Conservation (phyloP, 441 rosid species). For the Jatropha podagrica region DNA sequence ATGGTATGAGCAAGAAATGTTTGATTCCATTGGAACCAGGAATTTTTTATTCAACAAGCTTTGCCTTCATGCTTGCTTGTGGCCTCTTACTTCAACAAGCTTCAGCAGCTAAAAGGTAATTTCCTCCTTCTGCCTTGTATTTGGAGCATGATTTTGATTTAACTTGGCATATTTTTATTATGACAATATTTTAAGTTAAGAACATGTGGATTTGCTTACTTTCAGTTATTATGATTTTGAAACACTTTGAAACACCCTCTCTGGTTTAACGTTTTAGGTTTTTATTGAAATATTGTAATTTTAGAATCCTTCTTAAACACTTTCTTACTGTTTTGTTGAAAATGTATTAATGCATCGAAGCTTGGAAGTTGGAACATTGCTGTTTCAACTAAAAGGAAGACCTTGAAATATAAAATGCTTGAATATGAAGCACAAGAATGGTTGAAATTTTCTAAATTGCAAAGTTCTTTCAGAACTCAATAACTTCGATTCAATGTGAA, state of each 20-base stretch:
- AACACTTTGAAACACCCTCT: not conserved
- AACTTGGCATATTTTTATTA: not conserved
- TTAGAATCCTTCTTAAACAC: not conserved
- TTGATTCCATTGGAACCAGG: not conserved
- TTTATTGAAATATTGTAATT: not conserved
- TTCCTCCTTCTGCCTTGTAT: not conserved
- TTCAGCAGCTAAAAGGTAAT: slow-evolving; percentile 7
- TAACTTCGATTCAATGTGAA: not conserved
- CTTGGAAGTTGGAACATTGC: not conserved
- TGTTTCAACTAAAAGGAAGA: not conserved
- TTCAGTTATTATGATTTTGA: not conserved
- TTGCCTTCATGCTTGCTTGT: not conserved
- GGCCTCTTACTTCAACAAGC: not conserved
- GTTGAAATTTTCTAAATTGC: not conserved
- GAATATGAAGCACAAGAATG: not conserved
- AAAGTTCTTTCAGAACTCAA: too few species aligned
- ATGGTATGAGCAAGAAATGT: not conserved
- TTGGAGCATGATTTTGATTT: not conserved
- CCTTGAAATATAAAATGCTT: not conserved
- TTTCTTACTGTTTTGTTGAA: not conserved
- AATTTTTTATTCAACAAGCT: not conserved
- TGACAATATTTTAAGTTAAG: not conserved
- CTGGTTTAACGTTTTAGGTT: not conserved
- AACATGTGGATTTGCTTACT: not conserved
- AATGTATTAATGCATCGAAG: not conserved